Evolutionary conservation across 2,329 filamentous ascomycete species (phyloP).

Genomic region (Fusarium sarcochroum): DNA sequence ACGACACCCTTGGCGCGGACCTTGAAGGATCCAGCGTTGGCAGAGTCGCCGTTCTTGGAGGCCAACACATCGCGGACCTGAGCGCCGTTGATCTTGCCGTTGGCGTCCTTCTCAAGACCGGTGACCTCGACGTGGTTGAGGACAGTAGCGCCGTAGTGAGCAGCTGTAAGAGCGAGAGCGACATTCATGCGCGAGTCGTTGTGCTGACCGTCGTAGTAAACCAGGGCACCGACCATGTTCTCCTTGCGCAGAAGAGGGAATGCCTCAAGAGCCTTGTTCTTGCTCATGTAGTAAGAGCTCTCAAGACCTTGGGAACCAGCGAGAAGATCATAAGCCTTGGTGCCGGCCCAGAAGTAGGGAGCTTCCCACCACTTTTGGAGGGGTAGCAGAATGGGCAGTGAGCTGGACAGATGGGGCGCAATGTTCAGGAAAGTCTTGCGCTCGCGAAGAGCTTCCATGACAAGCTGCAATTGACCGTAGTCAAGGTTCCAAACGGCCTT

Average conservation of each 20-base stretch:
- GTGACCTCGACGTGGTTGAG: conserved; percentile 88
- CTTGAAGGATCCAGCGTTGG: conserved; percentile 67
- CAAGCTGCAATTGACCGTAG: conserved; percentile 84
- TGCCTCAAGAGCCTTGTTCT: conserved; percentile 80
- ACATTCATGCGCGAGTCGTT: conserved; percentile 93
- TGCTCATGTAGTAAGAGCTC: conserved; percentile 85
- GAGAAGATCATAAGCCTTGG: conserved; percentile 85
- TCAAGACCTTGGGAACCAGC: conserved; percentile 87
- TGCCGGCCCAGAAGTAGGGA: conserved; percentile 79
- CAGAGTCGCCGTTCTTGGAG: conserved; percentile 69
- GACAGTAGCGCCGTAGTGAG: conserved; percentile 83
- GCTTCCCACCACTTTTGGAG: conserved; percentile 88
- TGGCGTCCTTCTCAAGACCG: conserved; percentile 76
- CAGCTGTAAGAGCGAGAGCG: conserved; percentile 83
- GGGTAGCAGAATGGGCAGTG: conserved; percentile 87
- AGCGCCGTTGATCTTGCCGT: conserved; percentile 79
- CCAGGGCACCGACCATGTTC: conserved; percentile 80
- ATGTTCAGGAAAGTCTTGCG: conserved; percentile 87
- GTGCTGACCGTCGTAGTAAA: conserved; percentile 90
- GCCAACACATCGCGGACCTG: conserved; percentile 70
- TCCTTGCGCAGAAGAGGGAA: conserved; percentile 85
- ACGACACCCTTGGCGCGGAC: conserved; percentile 85
- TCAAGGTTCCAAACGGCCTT: conserved; percentile 90
- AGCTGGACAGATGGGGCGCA: conserved; percentile 84
- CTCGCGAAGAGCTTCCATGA: conserved; percentile 85